Evolutionary conservation across 2,329 filamentous ascomycete genomes (phyloP).

Genomic region (Paramyrothecium sp.): DNA sequence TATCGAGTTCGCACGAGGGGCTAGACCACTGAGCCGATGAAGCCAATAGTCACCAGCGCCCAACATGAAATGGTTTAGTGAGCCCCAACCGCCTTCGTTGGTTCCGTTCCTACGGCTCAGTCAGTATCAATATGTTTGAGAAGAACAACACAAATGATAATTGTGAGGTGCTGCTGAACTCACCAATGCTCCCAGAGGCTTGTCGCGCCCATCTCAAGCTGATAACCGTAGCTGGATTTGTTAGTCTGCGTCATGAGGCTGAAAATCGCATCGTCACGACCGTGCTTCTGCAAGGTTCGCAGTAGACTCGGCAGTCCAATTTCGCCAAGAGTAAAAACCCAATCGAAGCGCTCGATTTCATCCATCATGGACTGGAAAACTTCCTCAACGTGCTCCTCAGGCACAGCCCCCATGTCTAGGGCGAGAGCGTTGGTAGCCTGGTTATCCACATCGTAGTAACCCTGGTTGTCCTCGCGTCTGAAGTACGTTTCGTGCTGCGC

Average conservation of each 20-base stretch:
- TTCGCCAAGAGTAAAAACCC: neutral
- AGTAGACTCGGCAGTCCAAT: neutral
- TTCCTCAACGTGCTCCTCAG: neutral
- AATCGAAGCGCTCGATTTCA: neutral
- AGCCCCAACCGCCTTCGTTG: neutral
- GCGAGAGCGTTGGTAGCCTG: neutral
- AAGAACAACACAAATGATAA: too few relatives aligned
- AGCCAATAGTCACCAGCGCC: neutral
- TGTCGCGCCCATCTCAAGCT: neutral
- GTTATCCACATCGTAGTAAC: neutral
- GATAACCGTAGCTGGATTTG: neutral
- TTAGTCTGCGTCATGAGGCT: neutral
- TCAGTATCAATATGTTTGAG: too few relatives aligned
- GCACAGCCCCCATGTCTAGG: neutral
- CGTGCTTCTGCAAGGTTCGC: neutral
- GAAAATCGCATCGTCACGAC: neutral
- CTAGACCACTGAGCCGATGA: neutral
- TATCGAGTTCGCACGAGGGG: neutral
- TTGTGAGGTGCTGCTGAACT: too few relatives aligned
- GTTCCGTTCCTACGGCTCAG: neutral
- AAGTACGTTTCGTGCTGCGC: neutral
- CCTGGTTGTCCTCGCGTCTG: neutral
- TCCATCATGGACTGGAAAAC: neutral
- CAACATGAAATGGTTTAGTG: neutral
- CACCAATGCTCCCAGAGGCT: neutral